Percentiles rank a stretch among this genome's conserved stretches.
phyloP scores from a whole-genome alignment of 83 land plant genomes.

The Picea abies region DNA sequence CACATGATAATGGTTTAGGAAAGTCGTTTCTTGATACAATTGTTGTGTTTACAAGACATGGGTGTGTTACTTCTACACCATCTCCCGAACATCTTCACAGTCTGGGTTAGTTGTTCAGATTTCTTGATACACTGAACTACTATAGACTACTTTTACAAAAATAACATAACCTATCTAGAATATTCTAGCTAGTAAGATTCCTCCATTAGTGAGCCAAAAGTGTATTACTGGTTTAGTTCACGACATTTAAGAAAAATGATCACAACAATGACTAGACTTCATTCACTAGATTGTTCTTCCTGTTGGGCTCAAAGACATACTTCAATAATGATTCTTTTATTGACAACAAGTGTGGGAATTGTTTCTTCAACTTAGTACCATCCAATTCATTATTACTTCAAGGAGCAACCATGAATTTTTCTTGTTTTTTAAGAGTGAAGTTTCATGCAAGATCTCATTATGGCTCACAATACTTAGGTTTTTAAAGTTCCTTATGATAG shows the following conservation, averaged over 20 bases:
- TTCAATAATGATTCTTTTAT: slow-evolving; percentile 55
- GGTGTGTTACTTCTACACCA: no score
- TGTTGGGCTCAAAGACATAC: slow-evolving; percentile 58
- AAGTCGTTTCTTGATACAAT: no score
- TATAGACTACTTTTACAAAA: neutral
- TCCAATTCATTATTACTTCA: slow-evolving; percentile 28
- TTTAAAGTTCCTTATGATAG: no score
- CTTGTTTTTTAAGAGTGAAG: slow-evolving; percentile 29
- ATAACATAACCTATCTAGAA: neutral
- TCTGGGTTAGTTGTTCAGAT: no score
- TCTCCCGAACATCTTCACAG: no score
- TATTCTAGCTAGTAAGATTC: neutral
- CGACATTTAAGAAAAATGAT: neutral
- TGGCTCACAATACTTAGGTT: no score
- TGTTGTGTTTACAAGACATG: no score
- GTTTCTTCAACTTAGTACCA: slow-evolving; percentile 24
- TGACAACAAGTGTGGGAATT: slow-evolving; percentile 46
- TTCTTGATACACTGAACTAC: no score
- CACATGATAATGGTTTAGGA: no score
- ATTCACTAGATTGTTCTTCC: neutral
- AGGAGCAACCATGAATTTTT: slow-evolving; percentile 25
- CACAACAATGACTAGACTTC: neutral
- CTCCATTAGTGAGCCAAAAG: neutral
- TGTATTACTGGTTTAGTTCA: no score
- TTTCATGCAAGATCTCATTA: neutral